Evolutionary conservation across 129 eudicot genomes (phyloP).

Genomic region (Pulicaria dysenterica): DNA sequence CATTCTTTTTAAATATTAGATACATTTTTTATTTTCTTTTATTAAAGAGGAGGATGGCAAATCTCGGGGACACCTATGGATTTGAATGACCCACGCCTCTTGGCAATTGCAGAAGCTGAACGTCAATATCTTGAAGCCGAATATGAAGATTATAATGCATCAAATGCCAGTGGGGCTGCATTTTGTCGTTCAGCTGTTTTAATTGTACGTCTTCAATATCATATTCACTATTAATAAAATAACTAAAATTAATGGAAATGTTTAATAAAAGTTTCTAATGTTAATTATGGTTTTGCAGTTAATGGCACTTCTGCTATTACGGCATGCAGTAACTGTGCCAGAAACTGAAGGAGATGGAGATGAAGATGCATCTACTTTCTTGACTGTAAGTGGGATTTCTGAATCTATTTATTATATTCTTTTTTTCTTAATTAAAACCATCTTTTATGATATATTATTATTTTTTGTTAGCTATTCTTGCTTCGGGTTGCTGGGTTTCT

Average conservation of each 20-base stretch:
- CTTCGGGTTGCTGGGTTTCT: conserved; percentile 88
- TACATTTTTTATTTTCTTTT: not conserved
- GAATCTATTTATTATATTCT: not conserved
- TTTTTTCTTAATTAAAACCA: not conserved
- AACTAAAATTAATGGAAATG: not conserved
- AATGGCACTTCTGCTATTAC: conserved; percentile 78
- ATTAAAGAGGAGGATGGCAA: conserved; percentile 89
- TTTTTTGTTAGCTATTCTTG: conserved; percentile 66
- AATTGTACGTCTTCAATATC: conserved; percentile 49
- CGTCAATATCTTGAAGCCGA: conserved; percentile 85
- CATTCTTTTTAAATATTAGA: not conserved
- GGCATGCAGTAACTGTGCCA: conserved; percentile 69
- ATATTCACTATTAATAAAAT: not conserved
- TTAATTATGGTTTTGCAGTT: conserved; percentile 46
- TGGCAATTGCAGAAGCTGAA: conserved; percentile 90
- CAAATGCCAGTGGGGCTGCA: conserved; percentile 87
- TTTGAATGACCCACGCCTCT: conserved; percentile 82
- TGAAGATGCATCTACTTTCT: conserved; percentile 69
- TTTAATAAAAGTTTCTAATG: not conserved
- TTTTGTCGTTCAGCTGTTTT: conserved; percentile 94
- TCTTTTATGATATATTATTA: not conserved
- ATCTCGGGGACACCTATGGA: conserved; percentile 83
- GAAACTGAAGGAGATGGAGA: conserved; percentile 68
- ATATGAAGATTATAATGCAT: conserved; percentile 70
- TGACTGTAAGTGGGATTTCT: conserved; percentile 56